Base-by-base conservation (phyloP, 345 rosid species). In the Lepidium africanum region DNA sequence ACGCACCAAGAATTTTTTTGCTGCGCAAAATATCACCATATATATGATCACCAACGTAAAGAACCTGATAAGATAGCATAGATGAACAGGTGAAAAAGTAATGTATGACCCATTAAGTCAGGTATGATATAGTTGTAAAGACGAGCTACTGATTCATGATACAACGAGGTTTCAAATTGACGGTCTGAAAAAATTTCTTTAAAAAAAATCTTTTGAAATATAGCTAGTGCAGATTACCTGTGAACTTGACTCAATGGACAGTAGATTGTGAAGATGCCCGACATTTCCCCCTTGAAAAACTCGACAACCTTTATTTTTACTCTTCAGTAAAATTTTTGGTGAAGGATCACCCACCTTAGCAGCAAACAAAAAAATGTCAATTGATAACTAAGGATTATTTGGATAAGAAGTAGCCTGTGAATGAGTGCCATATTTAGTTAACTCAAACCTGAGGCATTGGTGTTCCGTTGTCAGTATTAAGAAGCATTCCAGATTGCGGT, bases 211-310 rank as follows among this genome's bases (percentile, higher is more conserved):
- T 27, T 27, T 5, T 25, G n/a, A 16, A 7, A 38, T 9, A 10
- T 47, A 48, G 49, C 23, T 53, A 16, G n/a, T n/a, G 72, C 2
- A n/a, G 35, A 42, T 0, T 59, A 76, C 99, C 96, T 94, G 99
- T 63, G 97, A 87, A 65, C 99, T 94, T 76, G 97, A 87, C 76
- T 86, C 95, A 13, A 94, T 84, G 25, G 97, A 91, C 10, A 94
- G 99, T 78, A 94, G 80, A 73, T 83, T 91, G 82, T 91, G 99
- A 70, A 94, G 90, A 84, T 94, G 99, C 61, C 82, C 90, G 13
- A 94, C 99, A 79, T 72, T 94, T 50, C 99, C 99, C 57, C 99
- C 99, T 90, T 91, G 99, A 71, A 88, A 91, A 59, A 89, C 82
- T 73, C 71, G 71, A 76, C 87, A 87, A 32, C 76, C 67, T 25